Evolutionary conservation across 2,329 filamentous ascomycete genomes (phyloP).

Genomic region (Colletotrichum noveboracense): DNA sequence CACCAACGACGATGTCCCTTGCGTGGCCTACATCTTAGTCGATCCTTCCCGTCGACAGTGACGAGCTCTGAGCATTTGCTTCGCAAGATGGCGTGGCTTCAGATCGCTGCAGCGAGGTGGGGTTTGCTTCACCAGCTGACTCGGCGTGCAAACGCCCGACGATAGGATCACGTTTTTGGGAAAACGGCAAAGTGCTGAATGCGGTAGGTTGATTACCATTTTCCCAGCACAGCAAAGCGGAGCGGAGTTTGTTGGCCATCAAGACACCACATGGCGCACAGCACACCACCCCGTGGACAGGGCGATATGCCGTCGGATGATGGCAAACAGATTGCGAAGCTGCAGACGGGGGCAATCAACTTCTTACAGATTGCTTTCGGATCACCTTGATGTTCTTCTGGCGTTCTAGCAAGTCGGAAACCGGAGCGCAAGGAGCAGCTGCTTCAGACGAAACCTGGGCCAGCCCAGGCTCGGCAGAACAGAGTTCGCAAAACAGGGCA

Average conservation of each 20-base stretch:
- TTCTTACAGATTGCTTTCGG: not conserved
- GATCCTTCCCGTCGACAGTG: not conserved
- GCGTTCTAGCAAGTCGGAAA: not conserved
- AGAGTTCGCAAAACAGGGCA: not conserved
- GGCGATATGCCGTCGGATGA: not conserved
- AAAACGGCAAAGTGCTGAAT: not conserved
- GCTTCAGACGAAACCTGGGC: constrained; percentile 6
- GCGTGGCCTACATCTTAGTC: not conserved
- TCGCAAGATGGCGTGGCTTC: constrained; percentile 5
- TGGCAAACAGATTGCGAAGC: not conserved
- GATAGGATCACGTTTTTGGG: not conserved
- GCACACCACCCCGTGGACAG: not conserved
- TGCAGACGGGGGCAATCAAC: constrained; percentile 8
- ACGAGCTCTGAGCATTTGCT: constrained; percentile 8
- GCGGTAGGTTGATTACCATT: not conserved
- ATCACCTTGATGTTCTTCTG: not conserved
- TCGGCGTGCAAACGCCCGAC: not conserved
- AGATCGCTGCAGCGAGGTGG: not conserved
- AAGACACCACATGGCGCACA: not conserved
- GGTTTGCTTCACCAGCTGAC: not conserved
- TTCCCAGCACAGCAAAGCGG: not conserved
- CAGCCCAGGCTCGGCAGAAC: not conserved
- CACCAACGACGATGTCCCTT: not conserved
- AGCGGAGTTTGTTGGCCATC: not conserved
- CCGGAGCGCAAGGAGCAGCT: not conserved